Base-by-base conservation (phyloP, 176 grass and related monocot genomes). In the Saccharum spontaneum region DNA sequence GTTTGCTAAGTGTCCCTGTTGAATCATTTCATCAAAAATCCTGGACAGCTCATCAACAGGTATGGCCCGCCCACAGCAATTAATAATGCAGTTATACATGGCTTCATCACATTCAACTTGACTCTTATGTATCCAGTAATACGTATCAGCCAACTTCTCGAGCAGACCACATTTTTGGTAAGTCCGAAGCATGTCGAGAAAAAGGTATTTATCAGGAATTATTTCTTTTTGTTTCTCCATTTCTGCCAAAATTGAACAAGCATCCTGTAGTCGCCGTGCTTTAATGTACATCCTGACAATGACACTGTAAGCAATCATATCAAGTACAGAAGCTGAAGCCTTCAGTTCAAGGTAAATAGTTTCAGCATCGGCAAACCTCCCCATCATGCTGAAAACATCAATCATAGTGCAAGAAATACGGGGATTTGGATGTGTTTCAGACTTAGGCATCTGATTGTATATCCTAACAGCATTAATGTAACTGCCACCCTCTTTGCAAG, bases 21-120 rank as follows among this genome's bases (percentile, higher is more conserved):
- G 77, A 50, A 94, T 79, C 96, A 98, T 98, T 90, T 98, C 93
- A 14, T 95, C 91, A 73, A 95, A 98, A 84, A 94, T 77, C 70
- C 96, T 90, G 43, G 91, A 98, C 36, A 98, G 76, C 74, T 98
- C 96, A 45, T 98, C 93, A 57, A 95, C 89, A 11, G 91, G 93
- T 82, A 98, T 87, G 1, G 87, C 91, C 72, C 52, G 83, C 5
- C 91, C 93, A 72, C 96, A 98, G 73, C 96, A 98, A 76, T 98
- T 98, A 83, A 98, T 98, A 73, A 95, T 86, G 83, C 93, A 95
- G 65, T 95, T 98, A 49, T 98, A 92, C 96, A 98, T 92, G 37
- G 87, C 85, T 90, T 92, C 96, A 45, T 98, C 96, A 66, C 84
- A 94, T 74, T 90, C 69, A 77, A 90, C 79, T 52, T 86, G 79